Conservation (phyloP, 2,329 filamentous ascomycete species). For the Ceratocystis harringtonii region DNA sequence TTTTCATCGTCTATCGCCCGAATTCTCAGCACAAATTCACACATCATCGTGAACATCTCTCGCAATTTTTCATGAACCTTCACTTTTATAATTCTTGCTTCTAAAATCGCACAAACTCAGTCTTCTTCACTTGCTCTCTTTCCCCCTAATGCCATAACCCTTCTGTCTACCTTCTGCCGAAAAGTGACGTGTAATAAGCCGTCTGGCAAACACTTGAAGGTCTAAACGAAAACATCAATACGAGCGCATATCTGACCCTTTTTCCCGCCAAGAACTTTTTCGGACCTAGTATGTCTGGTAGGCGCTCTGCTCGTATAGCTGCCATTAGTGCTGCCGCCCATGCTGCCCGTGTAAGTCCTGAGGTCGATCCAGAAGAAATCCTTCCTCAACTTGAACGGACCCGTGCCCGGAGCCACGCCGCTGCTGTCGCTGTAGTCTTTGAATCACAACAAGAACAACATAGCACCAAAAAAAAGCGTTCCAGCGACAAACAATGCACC, state of each 20-base stretch:
- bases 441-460: not conserved
- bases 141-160: too few species aligned
- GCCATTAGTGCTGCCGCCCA: constrained; percentile 1
- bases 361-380: constrained; percentile 5
- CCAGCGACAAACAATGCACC: not conserved
- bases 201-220: too few species aligned
- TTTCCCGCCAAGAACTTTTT: not conserved
- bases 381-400: constrained; percentile 13
- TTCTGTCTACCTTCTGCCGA: too few species aligned
- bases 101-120: too few species aligned
- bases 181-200: too few species aligned
- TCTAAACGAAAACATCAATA: too few species aligned
- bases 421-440: constrained; percentile 7
- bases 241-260: not conserved
- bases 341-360: not conserved
- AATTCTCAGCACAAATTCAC: too few species aligned
- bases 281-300: not conserved
- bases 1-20: too few species aligned
- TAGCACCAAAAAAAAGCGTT: not conserved
- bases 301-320: constrained; percentile 10
- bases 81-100: too few species aligned
- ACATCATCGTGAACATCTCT: too few species aligned
- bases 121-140: too few species aligned
- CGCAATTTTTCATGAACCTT: too few species aligned
- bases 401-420: constrained; percentile 12